Base-by-base conservation (phyloP, 306 rosid genomes). In the Lablab purpureus region DNA sequence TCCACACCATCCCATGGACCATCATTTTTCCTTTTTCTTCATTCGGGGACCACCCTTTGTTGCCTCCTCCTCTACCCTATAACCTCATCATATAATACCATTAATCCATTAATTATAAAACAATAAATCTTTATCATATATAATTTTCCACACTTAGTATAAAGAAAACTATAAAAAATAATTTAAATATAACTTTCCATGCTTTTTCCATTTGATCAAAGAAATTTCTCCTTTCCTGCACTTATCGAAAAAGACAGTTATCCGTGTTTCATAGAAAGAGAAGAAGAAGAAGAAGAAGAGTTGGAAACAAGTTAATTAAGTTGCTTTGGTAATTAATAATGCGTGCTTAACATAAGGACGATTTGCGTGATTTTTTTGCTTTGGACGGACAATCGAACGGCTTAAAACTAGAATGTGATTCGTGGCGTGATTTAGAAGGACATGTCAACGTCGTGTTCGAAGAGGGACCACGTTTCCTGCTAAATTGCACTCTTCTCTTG, bases 341-440 rank as follows among this genome's bases (percentile, higher is more conserved):
- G 11, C 5, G 0, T 60, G 43, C 1, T 63, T 63, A 7, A 63
- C 22, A 30, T 32, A 63, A 46, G 4, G 0, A 62, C n/a, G 45
- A 40, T 58, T n/a, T 55, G n/a, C 3, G 67, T 60, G 25, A 52
- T 69, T 19, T 28, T 21, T 30, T n/a, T n/a, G n/a, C n/a, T 51
- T 49, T 64, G 14, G 23, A 66, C 50, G 40, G 51, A 18, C 27
- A 54, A 80, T 76, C 87, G 22, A 85, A 77, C 71, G 85, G 82
- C 40, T 36, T 3, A 27, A 50, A 62, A 54, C 67, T 36, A 23
- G 34, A 50, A 65, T 19, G 4, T 0, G 12, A 75, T 76, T 76
- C 55, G 81, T 83, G 91, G 66, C 81, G 28, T 50, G 14, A 2
- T 4, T 9, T 28, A 18, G 21, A 45, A 75, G 14, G 52, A 71